Evolutionary conservation across 371 early-diverging fungal species (phyloP).

Genomic region (Mucor indicus): DNA sequence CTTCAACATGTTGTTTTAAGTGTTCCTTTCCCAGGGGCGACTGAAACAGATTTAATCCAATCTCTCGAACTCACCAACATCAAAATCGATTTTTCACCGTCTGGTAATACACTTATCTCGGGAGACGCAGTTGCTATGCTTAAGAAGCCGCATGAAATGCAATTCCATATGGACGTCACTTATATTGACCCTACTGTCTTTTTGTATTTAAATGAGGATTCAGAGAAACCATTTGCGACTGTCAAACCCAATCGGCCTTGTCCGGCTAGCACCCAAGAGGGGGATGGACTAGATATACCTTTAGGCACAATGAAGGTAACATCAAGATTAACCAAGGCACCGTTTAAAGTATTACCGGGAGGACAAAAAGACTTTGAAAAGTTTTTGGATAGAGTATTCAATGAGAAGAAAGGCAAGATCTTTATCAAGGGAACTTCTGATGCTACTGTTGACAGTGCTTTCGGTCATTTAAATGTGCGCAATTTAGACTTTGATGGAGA

Average conservation of each 20-base stretch:
- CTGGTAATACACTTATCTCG: conserved; percentile 27
- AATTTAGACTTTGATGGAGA: conserved; percentile 41
- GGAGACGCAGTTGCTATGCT: conserved; percentile 34
- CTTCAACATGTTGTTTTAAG: conserved; percentile 25
- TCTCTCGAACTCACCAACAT: conserved; percentile 32
- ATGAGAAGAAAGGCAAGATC: conserved; percentile 19
- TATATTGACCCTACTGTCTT: conserved; percentile 36
- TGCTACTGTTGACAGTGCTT: conserved; percentile 35
- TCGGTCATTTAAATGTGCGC: conserved; percentile 35
- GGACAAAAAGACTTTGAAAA: conserved; percentile 43
- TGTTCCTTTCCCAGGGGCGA: conserved; percentile 47
- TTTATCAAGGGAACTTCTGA: conserved; percentile 40
- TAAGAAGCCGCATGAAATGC: conserved; percentile 42
- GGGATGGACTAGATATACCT: conserved; percentile 14
- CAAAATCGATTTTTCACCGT: conserved; percentile 36
- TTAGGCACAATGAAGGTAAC: conserved; percentile 16
- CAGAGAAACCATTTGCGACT: conserved; percentile 32
- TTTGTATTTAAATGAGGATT: conserved; percentile 27
- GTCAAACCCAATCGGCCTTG: conserved; percentile 28
- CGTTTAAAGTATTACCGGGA: conserved; percentile 36
- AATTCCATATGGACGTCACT: conserved; percentile 38
- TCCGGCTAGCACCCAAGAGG: conserved; percentile 28
- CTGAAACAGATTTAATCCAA: conserved; percentile 36
- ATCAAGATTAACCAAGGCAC: conserved; percentile 30
- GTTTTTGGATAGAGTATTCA: conserved; percentile 14